These are phyloP conservation scores for Eucalyptus marginata DNA, from an alignment of 345 rosid species.

Conservation along the genomic window DNA sequence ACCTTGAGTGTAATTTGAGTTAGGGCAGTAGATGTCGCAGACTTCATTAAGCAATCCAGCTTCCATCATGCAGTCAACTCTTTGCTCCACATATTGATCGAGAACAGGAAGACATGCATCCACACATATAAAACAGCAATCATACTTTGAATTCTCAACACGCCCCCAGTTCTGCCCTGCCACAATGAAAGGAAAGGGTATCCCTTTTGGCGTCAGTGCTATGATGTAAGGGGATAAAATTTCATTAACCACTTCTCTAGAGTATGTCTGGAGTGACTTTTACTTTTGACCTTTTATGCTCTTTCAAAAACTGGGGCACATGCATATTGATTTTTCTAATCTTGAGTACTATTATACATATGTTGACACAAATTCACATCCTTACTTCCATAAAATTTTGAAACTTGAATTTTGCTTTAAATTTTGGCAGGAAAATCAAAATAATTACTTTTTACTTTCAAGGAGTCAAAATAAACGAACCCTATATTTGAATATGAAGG, in stretches of 20 bases:
- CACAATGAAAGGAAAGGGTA: slow-evolving; percentile 1
- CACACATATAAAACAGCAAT: slow-evolving; percentile 71
- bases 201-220: not conserved
- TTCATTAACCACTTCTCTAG: not conserved
- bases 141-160: slow-evolving; percentile 37
- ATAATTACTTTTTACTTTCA: not conserved
- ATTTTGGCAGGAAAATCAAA: not conserved
- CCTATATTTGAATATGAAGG: not conserved
- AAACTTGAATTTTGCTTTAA: not conserved
- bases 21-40: slow-evolving; percentile 46
- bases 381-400: not conserved
- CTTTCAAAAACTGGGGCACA: not conserved
- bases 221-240: not conserved
- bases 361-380: not conserved
- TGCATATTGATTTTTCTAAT: not conserved
- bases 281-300: not conserved
- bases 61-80: slow-evolving; percentile 82
- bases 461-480: not conserved
- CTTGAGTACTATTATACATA: not conserved
- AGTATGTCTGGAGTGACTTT: not conserved
- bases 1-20: slow-evolving; percentile 75
- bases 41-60: slow-evolving; percentile 79
- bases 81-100: slow-evolving; percentile 57
- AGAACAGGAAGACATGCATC: slow-evolving; percentile 57
- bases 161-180: slow-evolving; percentile 99